Percentiles rank a stretch among this genome's conserved stretches.
phyloP scores from a whole-genome alignment of 768 basidiomycete genomes.

The Filobasidium floriforme region DNA sequence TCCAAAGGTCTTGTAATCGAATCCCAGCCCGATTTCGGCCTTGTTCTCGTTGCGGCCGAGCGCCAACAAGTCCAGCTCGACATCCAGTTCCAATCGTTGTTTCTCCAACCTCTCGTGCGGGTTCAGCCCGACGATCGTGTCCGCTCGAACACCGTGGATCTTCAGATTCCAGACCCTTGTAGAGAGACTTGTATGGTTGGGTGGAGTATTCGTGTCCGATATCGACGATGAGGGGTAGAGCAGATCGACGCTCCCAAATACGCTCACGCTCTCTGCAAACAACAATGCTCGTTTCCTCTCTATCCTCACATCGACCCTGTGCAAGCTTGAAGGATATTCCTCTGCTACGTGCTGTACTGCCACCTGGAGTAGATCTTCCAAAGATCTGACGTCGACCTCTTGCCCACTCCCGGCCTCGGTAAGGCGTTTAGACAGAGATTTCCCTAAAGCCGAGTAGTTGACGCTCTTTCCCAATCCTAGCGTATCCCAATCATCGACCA shows the following conservation, averaged over 20 bases:
- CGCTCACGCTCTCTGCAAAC: constrained; percentile 49
- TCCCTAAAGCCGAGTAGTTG: constrained; percentile 59
- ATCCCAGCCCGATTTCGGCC: constrained; percentile 5
- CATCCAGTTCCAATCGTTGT: constrained; percentile 56
- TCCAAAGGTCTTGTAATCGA: constrained; percentile 50
- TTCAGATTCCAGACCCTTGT: constrained; percentile 34
- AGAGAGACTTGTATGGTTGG: constrained; percentile 22
- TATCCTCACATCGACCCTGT: constrained; percentile 49
- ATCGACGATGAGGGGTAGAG: constrained; percentile 9
- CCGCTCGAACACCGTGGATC: constrained; percentile 52
- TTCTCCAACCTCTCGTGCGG: constrained; percentile 58
- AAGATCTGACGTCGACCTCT: constrained; percentile 39
- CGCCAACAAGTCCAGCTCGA: constrained; percentile 34
- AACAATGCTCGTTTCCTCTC: constrained; percentile 53
- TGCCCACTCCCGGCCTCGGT: constrained; percentile 38
- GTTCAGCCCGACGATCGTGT: constrained; percentile 62
- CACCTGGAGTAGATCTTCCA: constrained; percentile 51
- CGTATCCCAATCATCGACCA: constrained; percentile 54
- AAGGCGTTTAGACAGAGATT: constrained; percentile 38
- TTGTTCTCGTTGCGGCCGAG: constrained; percentile 3
- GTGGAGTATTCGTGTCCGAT: not conserved
- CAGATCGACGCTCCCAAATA: constrained; percentile 24
- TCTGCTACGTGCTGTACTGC: constrained; percentile 48
- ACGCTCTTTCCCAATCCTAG: constrained; percentile 52
- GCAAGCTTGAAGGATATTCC: constrained; percentile 39